These are phyloP conservation scores for Coniferiporia sulphurascens DNA, from an alignment of 1,284 basidiomycete genomes.

Conservation along the genomic window DNA sequence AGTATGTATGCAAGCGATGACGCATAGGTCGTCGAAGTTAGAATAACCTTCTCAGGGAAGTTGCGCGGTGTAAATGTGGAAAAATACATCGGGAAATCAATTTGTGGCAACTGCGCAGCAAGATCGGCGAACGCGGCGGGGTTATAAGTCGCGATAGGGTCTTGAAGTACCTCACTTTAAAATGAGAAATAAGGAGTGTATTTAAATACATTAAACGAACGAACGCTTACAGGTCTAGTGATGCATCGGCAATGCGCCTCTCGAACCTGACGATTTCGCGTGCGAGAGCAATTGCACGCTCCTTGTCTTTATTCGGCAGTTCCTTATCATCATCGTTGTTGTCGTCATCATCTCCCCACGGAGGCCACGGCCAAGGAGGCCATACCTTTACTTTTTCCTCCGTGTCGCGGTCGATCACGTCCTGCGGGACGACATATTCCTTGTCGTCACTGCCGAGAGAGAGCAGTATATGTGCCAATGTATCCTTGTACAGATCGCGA, in stretches of 20 bases:
- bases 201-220: neutral
- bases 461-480: constrained; percentile 65
- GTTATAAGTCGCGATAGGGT: constrained; percentile 90
- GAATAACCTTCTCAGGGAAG: constrained; percentile 74
- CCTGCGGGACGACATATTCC: constrained; percentile 33
- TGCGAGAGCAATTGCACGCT: constrained; percentile 61
- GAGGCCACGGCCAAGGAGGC: constrained; percentile 89
- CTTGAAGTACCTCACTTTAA: constrained; percentile 56
- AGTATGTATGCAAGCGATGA: constrained; percentile 68
- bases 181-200: constrained; percentile 8
- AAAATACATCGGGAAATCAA: constrained; percentile 83
- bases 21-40: constrained; percentile 83
- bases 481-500: constrained; percentile 64
- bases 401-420: constrained; percentile 13
- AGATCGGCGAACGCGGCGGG: constrained; percentile 69
- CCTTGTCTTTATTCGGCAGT: constrained; percentile 34
- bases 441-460: constrained; percentile 54
- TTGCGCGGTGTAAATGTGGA: constrained; percentile 75
- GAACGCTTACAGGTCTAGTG: constrained; percentile 65
- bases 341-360: constrained; percentile 62
- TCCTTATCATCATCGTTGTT: constrained; percentile 40
- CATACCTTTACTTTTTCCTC: constrained; percentile 46
- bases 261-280: constrained; percentile 79
- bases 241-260: constrained; percentile 73
- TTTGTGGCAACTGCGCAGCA: constrained; percentile 66